phyloP scores from a whole-genome alignment of 176 grass and related monocot species.

The Carex pumila region DNA sequence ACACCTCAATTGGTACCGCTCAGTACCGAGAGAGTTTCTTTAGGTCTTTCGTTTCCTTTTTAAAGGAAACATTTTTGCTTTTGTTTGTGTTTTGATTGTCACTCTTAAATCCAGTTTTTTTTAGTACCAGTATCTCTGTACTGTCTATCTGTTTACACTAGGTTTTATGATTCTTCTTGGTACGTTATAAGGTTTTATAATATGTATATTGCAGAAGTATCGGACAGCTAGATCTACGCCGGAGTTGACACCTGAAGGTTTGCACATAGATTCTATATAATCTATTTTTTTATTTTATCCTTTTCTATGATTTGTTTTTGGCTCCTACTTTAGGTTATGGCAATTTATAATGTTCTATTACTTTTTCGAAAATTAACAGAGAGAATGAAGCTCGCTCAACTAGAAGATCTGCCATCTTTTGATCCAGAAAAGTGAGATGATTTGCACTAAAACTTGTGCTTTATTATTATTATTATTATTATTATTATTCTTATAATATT shows the following conservation, averaged over 20 bases:
- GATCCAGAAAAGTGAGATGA: slow-evolving; percentile 62
- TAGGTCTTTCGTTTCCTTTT: slow-evolving; percentile 1
- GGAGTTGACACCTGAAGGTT: slow-evolving; percentile 44
- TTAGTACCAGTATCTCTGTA: slow-evolving; percentile 27
- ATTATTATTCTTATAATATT: not conserved
- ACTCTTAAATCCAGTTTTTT: slow-evolving; percentile 8
- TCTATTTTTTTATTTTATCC: not conserved
- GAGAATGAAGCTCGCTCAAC: slow-evolving; percentile 31
- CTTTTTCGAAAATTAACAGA: slow-evolving; percentile 38
- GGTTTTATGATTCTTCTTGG: not conserved
- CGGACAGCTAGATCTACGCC: slow-evolving; percentile 36
- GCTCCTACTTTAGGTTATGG: not conserved
- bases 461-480: not conserved
- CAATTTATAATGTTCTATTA: not conserved
- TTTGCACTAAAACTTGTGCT: not conserved
- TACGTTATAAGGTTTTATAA: slow-evolving; percentile 14
- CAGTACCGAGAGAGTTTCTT: not conserved
- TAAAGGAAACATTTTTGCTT: not conserved
- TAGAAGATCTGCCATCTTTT: slow-evolving; percentile 54
- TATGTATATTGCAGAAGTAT: slow-evolving; percentile 57
- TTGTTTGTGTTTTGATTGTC: slow-evolving; percentile 19
- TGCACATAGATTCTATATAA: slow-evolving; percentile 2
- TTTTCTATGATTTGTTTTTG: not conserved
- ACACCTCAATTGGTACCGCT: not conserved
- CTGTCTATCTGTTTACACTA: not conserved